A percentile compares a stretch with the other conserved stretches of the same genome.
These are phyloP conservation scores for Chalciporus pseudorubinellus DNA, from an alignment of 768 basidiomycete species.

Conservation along the genomic window DNA sequence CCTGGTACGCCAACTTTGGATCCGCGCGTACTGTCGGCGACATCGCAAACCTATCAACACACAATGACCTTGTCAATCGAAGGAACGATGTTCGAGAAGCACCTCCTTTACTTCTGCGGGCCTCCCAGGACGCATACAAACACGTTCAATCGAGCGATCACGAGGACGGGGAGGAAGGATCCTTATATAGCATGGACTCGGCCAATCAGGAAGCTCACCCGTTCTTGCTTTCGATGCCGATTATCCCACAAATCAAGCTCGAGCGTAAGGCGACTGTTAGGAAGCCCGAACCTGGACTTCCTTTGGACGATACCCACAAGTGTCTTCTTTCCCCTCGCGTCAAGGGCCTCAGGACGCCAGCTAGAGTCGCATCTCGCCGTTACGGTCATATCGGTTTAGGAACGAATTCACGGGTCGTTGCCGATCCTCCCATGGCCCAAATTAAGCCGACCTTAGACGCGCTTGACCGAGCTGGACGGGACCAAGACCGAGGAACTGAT, in stretches of 20 bases:
- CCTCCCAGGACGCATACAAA: background rate
- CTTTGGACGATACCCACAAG: background rate
- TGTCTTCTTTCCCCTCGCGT: slow-evolving; percentile 21
- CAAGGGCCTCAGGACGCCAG: slow-evolving; percentile 9
- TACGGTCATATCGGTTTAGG: slow-evolving; percentile 7
- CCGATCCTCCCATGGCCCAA: background rate
- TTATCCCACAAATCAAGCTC: slow-evolving; percentile 28
- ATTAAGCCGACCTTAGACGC: background rate
- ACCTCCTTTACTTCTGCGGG: background rate
- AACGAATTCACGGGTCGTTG: background rate
- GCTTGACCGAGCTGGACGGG: background rate
- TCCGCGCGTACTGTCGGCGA: slow-evolving; percentile 11
- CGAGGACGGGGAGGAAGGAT: slow-evolving; percentile 14
- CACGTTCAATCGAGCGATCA: background rate
- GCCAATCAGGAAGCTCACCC: slow-evolving; percentile 23
- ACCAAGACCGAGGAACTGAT: background rate
- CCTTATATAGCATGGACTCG: slow-evolving; percentile 26
- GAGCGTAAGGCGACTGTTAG: slow-evolving; percentile 26
- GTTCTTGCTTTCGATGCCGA: slow-evolving; percentile 26
- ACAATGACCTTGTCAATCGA: background rate
- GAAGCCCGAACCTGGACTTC: slow-evolving; percentile 1
- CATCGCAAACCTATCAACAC: slow-evolving; percentile 3
- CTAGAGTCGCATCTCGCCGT: slow-evolving; percentile 18
- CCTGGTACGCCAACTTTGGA: slow-evolving; percentile 15
- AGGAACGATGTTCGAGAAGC: background rate